These are phyloP conservation scores for Collariella sp. DNA, from an alignment of 495 filamentous ascomycete species.

Conservation along the genomic window DNA sequence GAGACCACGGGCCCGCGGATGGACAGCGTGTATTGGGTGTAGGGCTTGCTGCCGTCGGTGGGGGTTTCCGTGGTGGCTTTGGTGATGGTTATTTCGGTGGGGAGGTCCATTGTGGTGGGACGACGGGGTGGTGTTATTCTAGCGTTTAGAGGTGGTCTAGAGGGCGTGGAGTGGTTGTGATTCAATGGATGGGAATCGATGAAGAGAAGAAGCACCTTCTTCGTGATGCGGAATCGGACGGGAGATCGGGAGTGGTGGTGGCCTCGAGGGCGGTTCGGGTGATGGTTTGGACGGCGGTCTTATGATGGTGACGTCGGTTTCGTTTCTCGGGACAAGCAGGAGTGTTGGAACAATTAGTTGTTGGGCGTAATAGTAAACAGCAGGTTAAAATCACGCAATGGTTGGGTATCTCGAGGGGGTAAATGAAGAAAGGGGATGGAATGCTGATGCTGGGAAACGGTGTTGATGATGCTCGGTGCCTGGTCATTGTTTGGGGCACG, in stretches of 20 bases:
- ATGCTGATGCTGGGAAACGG: neutral
- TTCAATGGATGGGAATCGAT: neutral
- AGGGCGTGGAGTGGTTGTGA: neutral
- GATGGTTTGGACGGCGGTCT: neutral
- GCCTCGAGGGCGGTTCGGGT: slow-evolving; percentile 1
- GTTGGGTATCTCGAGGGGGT: neutral
- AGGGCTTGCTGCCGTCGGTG: slow-evolving; percentile 53
- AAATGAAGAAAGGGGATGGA: neutral
- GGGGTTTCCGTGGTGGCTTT: slow-evolving; percentile 52
- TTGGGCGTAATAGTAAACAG: neutral
- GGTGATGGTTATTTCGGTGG: slow-evolving; percentile 74
- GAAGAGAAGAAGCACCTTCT: neutral
- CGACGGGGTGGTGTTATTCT: neutral
- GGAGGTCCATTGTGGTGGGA: slow-evolving; percentile 54
- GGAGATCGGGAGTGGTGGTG: neutral
- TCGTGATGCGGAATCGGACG: too few species aligned
- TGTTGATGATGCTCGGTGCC: neutral
- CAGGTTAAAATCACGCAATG: neutral
- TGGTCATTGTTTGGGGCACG: neutral
- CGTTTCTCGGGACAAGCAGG: neutral
- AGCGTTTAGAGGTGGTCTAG: neutral
- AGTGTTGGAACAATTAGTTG: neutral
- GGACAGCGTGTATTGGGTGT: slow-evolving; percentile 88
- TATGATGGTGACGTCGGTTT: too few species aligned
- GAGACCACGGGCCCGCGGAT: slow-evolving; percentile 81